phyloP scores from a whole-genome alignment of 1,284 basidiomycete species.

The Malassezia psittaci region DNA sequence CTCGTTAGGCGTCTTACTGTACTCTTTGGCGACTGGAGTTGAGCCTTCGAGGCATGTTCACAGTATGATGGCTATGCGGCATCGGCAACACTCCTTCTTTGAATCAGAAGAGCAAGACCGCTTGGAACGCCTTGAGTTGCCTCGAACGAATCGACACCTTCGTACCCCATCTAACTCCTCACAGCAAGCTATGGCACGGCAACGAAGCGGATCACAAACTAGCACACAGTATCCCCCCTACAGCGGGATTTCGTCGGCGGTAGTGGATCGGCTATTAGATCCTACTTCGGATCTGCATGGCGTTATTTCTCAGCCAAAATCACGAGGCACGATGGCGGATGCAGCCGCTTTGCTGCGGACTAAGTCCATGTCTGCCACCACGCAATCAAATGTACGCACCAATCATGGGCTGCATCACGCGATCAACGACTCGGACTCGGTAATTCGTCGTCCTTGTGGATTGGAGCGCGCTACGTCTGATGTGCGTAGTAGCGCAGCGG shows the following conservation, averaged over 20 bases:
- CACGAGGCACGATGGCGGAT: neutral
- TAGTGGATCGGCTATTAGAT: constrained; percentile 26
- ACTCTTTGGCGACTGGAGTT: constrained; percentile 37
- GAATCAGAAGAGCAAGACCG: constrained; percentile 41
- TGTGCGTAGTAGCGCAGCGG: constrained; percentile 7
- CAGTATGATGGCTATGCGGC: constrained; percentile 40
- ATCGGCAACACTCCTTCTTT: constrained; percentile 39
- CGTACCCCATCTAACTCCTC: neutral
- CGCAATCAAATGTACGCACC: neutral
- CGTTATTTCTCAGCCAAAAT: constrained; percentile 7
- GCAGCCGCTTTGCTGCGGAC: neutral
- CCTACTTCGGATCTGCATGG: constrained; percentile 20
- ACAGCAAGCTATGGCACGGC: neutral
- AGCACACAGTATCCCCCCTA: neutral
- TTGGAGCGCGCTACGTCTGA: neutral
- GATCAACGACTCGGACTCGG: neutral
- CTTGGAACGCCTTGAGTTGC: constrained; percentile 22
- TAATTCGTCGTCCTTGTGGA: neutral
- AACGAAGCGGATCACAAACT: neutral
- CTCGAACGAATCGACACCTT: neutral
- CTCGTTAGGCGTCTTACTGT: constrained; percentile 40
- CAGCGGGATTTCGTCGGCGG: neutral
- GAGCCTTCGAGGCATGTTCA: constrained; percentile 35
- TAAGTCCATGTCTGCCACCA: constrained; percentile 1
- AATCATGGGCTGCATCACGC: neutral